Base-by-base conservation (phyloP, 768 basidiomycete genomes). In the Porphyrellus cyaneotinctus region DNA sequence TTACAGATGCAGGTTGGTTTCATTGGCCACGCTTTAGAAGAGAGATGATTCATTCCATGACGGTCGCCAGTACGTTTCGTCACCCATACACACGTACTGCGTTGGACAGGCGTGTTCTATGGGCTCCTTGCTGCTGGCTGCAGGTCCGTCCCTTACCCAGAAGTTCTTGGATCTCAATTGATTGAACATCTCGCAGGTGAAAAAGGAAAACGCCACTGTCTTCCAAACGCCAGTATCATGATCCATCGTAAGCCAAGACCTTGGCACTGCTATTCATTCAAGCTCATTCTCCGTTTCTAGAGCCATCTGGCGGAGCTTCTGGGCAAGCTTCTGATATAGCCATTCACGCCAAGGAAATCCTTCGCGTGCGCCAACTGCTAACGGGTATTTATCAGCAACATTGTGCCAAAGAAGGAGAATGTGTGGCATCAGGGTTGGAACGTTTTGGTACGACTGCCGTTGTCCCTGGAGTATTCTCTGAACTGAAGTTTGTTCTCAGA, bases 311-410 rank as follows among this genome's bases (percentile, higher is more conserved):
- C 49, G 95, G 95, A 35, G 94, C 94, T 41, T 88, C 89, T 28
- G 95, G 95, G 5, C 94, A 95, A 68, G 95, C 95, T 20, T 87
- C 87, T 36, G 95, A 98, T 71, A 95, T 98, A 60, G 91, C 93
- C n/a, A 95, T 95, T 56, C 92, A 95, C 65, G 95, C 95, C 4
- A 90, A 88, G 68, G 94, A 97, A 72, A 98, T 98, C 63, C 78
- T 98, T 24, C 85, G 94, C 37, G 86, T 95, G 56, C 80, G 95
- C 39, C 81, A 88, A 55, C 69, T 86, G 5, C 75, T 97, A 48
- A 97, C 95, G 18, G 77, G 80, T 46, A 93, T 97, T 65, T 97
- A 97, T 75, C 89, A 90, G 66, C 78, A 77, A 58, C 95, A 97
- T 65, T 97, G 95, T 70, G 78, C 72, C 17, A 80, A 76, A 58